Base-by-base conservation (phyloP, 768 basidiomycete species). In the Chalciporus sphaerocephalus region DNA sequence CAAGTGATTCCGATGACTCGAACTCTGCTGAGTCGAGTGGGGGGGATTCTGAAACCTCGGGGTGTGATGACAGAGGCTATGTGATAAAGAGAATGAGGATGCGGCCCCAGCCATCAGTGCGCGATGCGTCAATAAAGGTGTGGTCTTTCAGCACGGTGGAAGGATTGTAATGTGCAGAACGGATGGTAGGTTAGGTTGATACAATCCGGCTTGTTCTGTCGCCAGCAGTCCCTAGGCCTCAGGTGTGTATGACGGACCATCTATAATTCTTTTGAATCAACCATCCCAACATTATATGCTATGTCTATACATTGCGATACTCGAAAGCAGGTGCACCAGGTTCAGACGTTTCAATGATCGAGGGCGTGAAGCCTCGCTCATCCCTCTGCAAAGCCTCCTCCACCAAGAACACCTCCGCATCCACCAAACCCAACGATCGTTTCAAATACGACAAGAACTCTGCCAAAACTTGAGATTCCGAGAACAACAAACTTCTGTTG, bases 321-420 rank as follows among this genome's bases (percentile, higher is more conserved):
- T 92, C 86, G 57, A 93, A 87, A 4, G 83, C 85, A 37, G 93
- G 93, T 27, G 71, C 75, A 9, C 88, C 92, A 25, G 94, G 94
- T 68, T 94, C 92, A 10, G 91, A 87, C n/a, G 70, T 70, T 46
- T 92, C 92, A 35, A 93, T 82, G 54, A 91, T 84, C 46, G 61
- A 70, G 57, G 76, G 75, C 13, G 76, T 80, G 63, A 80, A 90
- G 0, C 85, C 85, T 2, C 69, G 66, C 12, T 69, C 75, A 34
- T 68, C 69, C 50, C 74, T 78, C 42, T 73, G 68, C 56, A 74
- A 59, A 2, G 84, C 87, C 38, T 87, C 83, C 15, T 87, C 81
- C 1, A 84, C 85, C 2, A 80, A 74, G 46, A 83, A 59, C 11
- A 92, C 75, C 52, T 87, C 83, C 2, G 80, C 88, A 46, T 88